Evolutionary conservation across 2,329 filamentous ascomycete species (phyloP).

Genomic region (Sporothrix humicola): DNA sequence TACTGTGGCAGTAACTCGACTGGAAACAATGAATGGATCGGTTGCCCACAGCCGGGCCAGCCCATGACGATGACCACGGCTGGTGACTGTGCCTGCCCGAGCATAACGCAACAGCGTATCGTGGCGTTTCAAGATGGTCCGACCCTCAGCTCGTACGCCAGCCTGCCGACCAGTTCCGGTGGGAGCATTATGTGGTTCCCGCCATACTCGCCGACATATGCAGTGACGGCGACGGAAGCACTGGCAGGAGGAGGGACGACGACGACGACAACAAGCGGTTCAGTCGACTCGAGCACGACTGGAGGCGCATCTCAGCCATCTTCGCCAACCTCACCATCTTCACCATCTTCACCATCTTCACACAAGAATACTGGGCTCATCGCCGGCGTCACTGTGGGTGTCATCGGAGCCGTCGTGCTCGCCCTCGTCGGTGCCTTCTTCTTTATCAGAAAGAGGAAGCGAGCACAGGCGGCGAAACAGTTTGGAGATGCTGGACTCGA

Average conservation of each 20-base stretch:
- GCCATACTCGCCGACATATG: conserved; percentile 40
- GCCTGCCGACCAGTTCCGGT: conserved; percentile 41
- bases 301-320: not conserved
- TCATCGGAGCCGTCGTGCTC: conserved; percentile 17
- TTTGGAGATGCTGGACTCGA: not conserved
- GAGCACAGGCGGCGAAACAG: not conserved
- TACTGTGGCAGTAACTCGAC: conserved; percentile 45
- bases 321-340: not conserved
- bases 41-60: conserved; percentile 42
- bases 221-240: not conserved
- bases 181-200: conserved; percentile 41
- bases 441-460: not conserved
- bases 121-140: conserved; percentile 40
- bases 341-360: not conserved
- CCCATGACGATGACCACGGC: conserved; percentile 39
- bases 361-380: conserved; percentile 41
- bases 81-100: conserved; percentile 44
- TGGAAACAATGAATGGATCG: conserved; percentile 43
- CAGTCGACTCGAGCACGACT: not conserved
- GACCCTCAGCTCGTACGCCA: conserved; percentile 41
- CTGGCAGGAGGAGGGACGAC: not conserved
- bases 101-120: conserved; percentile 39
- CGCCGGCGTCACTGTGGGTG: conserved; percentile 34
- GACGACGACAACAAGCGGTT: not conserved
- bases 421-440: not conserved